Base-by-base conservation (phyloP, 2,329 filamentous ascomycete species). In the Aspergillus sclerotialis region DNA sequence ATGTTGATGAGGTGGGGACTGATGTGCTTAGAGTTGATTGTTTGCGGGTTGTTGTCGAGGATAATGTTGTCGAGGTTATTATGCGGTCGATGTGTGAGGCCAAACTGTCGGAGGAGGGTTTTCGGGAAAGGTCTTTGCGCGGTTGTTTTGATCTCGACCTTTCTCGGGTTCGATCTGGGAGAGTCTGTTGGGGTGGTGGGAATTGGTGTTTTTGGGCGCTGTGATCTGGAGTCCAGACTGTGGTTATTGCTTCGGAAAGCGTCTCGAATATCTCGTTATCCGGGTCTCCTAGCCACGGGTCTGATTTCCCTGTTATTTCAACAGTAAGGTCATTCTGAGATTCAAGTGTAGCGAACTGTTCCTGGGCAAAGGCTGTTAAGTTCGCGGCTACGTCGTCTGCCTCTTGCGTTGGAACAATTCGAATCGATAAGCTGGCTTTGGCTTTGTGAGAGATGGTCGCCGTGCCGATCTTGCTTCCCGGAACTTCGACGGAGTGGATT, bases 221-320 rank as follows among this genome's bases (percentile, higher is more conserved):
- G 10, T 49, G 43, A 25, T 52, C 46, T 2, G 56, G 56, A 0
- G 79, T 79, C 92, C 92, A 98, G 0, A 83, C 87, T 28, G 84
- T 76, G 50, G 89, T 77, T 32, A 96, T 82, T 1, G 89, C 92
- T 39, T 80, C 73, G 47, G 94, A 88, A 0, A 98, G 74, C 0
- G 87, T 93, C 42, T 82, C 78, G 62, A 95, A 98, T 38, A 96
- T 89, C 45, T 88, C 79, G 47, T 94, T 95, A 31, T 80, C 79
- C 3, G 87, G 88, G 49, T 95, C 87, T 10, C 92, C 90, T 0
- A 98, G 76, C 92, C 92, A 98, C 0, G 92, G 88, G 55, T 98
- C 92, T 0, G 92, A 90, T 61, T 85, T 82, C 55, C 95, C 92
- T 45, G 94, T 88, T 45, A 98, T 89, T 18, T 80, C 81, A 25